Evolutionary conservation across 192 early-diverging fungal species (phyloP).

Genomic region (Physocladia obscura): DNA sequence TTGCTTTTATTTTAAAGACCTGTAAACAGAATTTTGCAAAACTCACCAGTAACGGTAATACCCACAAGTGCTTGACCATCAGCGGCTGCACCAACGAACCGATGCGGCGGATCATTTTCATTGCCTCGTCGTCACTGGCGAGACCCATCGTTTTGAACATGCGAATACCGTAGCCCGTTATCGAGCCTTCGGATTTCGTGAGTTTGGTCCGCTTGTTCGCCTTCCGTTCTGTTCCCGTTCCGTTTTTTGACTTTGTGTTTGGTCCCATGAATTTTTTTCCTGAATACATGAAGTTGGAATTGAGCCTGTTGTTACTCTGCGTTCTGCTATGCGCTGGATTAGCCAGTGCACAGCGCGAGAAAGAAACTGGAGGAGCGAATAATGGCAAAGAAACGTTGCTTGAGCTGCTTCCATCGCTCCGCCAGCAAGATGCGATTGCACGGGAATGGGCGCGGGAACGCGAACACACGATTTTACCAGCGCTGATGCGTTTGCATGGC

Average conservation of each 20-base stretch:
- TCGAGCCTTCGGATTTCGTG: neutral
- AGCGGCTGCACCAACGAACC: conserved; percentile 62
- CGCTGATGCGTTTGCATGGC: neutral
- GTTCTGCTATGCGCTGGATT: too few species aligned
- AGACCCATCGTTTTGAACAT: conserved; percentile 25
- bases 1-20: neutral
- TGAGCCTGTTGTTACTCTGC: too few species aligned
- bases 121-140: conserved; percentile 24
- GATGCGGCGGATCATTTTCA: conserved; percentile 24
- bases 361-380: too few species aligned
- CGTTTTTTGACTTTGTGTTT: too few species aligned
- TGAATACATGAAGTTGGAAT: too few species aligned
- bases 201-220: conserved; percentile 10
- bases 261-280: too few species aligned
- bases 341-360: too few species aligned
- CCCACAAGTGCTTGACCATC: conserved; percentile 67
- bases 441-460: neutral
- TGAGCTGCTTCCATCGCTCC: conserved; percentile 2
- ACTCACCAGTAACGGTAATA: conserved; percentile 41
- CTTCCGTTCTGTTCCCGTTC: too few species aligned
- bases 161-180: conserved; percentile 1
- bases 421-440: neutral
- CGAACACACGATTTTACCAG: neutral
- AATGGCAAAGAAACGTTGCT: too few species aligned
- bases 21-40: too few species aligned